These are phyloP conservation scores for Plectosphaerella cucumerina DNA, from an alignment of 2,329 filamentous ascomycete species.

Conservation along the genomic window DNA sequence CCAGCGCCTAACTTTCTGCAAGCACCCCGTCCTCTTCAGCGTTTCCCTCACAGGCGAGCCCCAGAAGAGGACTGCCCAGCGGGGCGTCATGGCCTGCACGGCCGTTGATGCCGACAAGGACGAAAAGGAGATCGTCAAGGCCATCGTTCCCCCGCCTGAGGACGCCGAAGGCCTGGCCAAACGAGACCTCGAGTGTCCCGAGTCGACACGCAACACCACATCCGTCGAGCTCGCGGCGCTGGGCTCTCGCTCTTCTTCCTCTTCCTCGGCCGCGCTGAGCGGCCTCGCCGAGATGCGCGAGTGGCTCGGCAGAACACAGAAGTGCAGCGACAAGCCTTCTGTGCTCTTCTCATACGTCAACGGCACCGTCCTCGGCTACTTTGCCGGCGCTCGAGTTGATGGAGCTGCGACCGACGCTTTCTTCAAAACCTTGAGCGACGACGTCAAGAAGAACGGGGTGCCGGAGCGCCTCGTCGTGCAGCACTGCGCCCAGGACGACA, in stretches of 20 bases:
- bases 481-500: not conserved
- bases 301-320: not conserved
- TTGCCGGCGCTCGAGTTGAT: not conserved
- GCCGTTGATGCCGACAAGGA: no score
- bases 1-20: not conserved
- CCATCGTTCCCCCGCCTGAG: not conserved
- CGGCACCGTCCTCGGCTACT: not conserved
- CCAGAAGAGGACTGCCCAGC: not conserved
- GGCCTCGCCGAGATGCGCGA: not conserved
- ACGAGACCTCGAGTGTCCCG: not conserved
- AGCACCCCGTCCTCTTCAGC: not conserved
- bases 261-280: not conserved
- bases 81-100: not conserved
- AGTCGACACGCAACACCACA: not conserved
- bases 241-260: not conserved
- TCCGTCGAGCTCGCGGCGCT: not conserved
- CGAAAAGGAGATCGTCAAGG: not conserved
- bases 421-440: no score
- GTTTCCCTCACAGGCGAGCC: not conserved
- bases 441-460: not conserved
- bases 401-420: no score
- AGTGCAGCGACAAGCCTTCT: not conserved
- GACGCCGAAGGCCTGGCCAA: not conserved
- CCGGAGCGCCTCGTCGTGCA: not conserved
- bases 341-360: not conserved